Evolutionary conservation across 805 yeast genomes (phyloP).

Genomic region (Spathaspora girioi): DNA sequence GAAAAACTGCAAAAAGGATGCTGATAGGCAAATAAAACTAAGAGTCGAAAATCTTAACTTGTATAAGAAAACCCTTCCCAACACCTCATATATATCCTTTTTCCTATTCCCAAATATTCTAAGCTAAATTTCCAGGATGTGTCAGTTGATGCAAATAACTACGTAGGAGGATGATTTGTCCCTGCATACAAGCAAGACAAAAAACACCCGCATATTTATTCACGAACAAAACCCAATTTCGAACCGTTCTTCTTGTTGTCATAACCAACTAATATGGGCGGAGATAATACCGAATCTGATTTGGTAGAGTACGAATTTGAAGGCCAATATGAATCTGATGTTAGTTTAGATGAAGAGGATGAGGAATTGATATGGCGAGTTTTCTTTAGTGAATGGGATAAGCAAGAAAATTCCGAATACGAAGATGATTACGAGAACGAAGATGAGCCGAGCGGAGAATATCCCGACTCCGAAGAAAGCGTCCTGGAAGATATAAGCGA

Average conservation of each 20-base stretch:
- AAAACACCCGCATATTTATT: no score
- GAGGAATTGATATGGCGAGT: slow-evolving; percentile 43
- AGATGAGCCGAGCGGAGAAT: slow-evolving; percentile 3
- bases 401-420: slow-evolving; percentile 3
- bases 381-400: slow-evolving; percentile 27
- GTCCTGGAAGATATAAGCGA: slow-evolving; percentile 21
- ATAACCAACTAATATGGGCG: not conserved
- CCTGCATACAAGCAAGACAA: no score
- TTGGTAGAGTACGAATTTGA: slow-evolving; percentile 1
- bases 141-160: no score
- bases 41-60: no score
- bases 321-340: slow-evolving; percentile 18
- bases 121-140: no score
- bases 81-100: no score
- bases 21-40: no score
- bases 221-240: not conserved
- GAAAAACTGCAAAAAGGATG: no score
- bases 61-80: no score
- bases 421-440: slow-evolving; percentile 5
- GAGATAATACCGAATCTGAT: not conserved
- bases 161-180: no score
- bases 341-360: slow-evolving; percentile 42
- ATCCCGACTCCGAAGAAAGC: slow-evolving; percentile 15
- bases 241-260: not conserved
- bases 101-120: no score